Percentiles rank a stretch among this genome's conserved stretches.
phyloP scores from a whole-genome alignment of 148 eudicot species.

The Fagopyrum homotropicum region DNA sequence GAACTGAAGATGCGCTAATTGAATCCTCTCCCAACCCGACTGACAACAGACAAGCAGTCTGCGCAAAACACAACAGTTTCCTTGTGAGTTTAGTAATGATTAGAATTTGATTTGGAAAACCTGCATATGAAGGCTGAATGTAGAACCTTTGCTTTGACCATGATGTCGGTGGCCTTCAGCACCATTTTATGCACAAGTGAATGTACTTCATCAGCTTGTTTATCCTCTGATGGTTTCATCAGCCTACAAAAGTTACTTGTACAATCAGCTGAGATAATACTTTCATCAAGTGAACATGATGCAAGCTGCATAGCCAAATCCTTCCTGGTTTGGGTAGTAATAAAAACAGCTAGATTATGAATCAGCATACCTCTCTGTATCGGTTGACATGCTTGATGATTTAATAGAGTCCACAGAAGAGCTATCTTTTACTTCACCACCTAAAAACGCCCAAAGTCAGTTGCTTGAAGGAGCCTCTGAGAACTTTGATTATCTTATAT shows the following conservation, averaged over 20 bases:
- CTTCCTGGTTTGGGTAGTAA: not conserved
- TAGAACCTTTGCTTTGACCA: conserved; percentile 71
- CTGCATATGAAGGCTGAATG: not conserved
- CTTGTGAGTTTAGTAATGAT: not conserved
- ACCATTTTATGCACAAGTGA: conserved; percentile 34
- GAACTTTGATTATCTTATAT: not conserved
- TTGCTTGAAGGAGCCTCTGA: not conserved
- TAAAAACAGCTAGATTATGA: not conserved
- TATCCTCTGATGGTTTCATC: conserved; percentile 49
- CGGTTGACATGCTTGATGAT: conserved; percentile 43
- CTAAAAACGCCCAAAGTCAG: conserved; percentile 33
- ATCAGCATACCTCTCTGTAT: conserved; percentile 54
- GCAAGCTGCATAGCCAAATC: not conserved
- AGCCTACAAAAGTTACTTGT: conserved; percentile 32
- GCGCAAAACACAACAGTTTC: conserved; percentile 18
- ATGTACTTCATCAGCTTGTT: conserved; percentile 53
- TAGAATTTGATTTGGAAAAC: not conserved
- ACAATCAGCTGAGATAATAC: not conserved
- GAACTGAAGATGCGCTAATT: conserved; percentile 80
- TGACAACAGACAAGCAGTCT: conserved; percentile 66
- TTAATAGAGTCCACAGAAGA: conserved; percentile 41
- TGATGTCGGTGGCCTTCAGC: conserved; percentile 43
- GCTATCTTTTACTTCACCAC: conserved; percentile 66
- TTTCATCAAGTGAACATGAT: not conserved
- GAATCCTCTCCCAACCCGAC: conserved; percentile 80